Conservation (phyloP, 2,329 filamentous ascomycete genomes). For the Diplocarpon rosae region DNA sequence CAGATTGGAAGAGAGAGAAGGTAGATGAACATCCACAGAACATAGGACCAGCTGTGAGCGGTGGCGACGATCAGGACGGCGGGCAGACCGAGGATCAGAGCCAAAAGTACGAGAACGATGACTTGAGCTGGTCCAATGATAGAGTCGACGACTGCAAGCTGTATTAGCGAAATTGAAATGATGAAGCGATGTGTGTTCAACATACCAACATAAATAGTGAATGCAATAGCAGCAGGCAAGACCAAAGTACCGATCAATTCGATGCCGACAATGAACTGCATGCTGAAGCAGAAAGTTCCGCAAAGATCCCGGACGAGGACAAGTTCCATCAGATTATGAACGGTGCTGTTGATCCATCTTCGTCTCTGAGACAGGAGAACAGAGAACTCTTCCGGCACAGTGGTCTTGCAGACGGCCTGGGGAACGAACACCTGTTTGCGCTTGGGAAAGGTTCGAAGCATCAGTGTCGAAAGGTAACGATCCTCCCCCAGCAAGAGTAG, state of each 20-base stretch:
- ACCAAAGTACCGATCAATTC: conserved; percentile 92
- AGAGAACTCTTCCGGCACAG: conserved; percentile 84
- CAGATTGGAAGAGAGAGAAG: conserved; percentile 85
- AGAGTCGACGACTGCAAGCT: conserved; percentile 61
- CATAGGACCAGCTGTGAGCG: conserved; percentile 83
- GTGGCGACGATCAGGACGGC: conserved; percentile 87
- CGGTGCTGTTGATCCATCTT: conserved; percentile 98
- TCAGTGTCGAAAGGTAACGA: conserved; percentile 89
- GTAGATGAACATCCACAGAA: conserved; percentile 96
- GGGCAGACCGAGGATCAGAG: conserved; percentile 84
- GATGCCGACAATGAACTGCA: conserved; percentile 97
- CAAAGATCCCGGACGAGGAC: conserved; percentile 91
- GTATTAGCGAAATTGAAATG: conserved; percentile 9
- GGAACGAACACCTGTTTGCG: conserved; percentile 98
- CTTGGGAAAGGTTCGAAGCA: conserved; percentile 98
- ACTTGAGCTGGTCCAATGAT: conserved; percentile 72
- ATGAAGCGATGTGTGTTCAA: conserved; percentile 17
- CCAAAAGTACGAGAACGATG: conserved; percentile 83
- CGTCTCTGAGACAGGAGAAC: conserved; percentile 89
- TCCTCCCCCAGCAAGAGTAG: conserved; percentile 84
- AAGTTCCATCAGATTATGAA: conserved; percentile 97
- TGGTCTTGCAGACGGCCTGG: conserved; percentile 97
- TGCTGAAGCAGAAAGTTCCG: conserved; percentile 98
- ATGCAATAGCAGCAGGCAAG: conserved; percentile 88
- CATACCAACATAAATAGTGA: conserved; percentile 92